These are phyloP conservation scores for Penicillium sp. DNA, from an alignment of 2,329 filamentous ascomycete genomes.

Conservation along the genomic window DNA sequence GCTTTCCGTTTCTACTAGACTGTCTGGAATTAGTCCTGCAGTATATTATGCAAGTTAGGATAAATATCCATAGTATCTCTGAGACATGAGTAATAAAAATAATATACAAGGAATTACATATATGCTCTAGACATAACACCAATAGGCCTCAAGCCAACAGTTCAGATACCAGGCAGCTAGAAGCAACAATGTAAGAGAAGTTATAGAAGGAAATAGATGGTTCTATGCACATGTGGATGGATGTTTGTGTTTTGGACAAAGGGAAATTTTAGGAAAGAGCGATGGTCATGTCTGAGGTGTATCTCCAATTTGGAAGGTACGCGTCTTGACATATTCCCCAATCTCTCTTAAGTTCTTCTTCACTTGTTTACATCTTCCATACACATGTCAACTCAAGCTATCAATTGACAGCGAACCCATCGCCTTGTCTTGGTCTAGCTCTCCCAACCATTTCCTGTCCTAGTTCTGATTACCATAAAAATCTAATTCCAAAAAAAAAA, in stretches of 20 bases:
- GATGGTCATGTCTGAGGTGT: neutral
- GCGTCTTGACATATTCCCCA: neutral
- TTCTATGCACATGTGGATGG: neutral
- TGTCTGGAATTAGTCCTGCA: neutral
- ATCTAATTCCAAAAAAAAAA: no score
- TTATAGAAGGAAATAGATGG: neutral
- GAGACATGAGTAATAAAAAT: neutral
- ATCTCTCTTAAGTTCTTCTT: no score
- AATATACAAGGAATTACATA: neutral
- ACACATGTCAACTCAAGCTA: neutral
- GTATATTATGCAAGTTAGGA: neutral
- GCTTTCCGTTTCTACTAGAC: neutral
- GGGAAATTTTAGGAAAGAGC: neutral
- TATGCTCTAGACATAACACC: neutral
- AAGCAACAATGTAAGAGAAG: neutral
- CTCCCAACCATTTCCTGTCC: neutral
- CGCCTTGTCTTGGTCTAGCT: neutral
- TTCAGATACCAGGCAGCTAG: neutral
- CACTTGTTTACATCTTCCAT: neutral
- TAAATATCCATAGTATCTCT: neutral
- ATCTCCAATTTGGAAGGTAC: neutral
- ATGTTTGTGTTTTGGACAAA: neutral
- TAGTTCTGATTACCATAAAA: neutral
- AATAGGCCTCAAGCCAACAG: neutral
- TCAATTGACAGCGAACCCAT: neutral